Evolutionary conservation across 768 basidiomycete genomes (phyloP).

Genomic region (Pleurotus ostreatus): DNA sequence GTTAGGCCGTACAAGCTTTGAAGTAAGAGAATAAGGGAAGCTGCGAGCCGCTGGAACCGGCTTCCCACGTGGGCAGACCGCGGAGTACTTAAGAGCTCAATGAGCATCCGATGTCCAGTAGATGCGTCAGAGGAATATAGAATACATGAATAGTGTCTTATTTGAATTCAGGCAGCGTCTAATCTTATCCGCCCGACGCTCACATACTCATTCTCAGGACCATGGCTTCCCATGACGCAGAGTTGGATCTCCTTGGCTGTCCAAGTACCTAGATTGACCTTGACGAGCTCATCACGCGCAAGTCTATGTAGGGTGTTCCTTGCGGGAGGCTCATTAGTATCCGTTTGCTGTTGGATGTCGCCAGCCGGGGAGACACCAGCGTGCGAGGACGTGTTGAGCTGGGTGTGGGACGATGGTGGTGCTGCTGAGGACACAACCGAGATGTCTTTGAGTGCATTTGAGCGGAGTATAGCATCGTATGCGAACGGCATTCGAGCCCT

Average conservation of each 20-base stretch:
- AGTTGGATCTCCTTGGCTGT: slow-evolving; percentile 54
- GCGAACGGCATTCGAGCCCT: slow-evolving; percentile 28
- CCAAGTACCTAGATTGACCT: slow-evolving; percentile 51
- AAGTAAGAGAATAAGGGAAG: too few relatives aligned
- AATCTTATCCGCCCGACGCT: slow-evolving; percentile 34
- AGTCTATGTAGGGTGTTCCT: not conserved
- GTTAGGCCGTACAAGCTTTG: too few relatives aligned
- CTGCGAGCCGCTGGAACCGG: too few relatives aligned
- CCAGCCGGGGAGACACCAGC: not conserved
- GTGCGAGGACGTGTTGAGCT: not conserved
- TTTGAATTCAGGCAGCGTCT: not conserved
- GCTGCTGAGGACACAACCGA: not conserved
- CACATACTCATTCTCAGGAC: slow-evolving; percentile 59
- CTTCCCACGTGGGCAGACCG: too few relatives aligned
- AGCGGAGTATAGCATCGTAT: slow-evolving; percentile 30
- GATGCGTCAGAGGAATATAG: too few relatives aligned
- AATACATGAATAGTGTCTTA: too few relatives aligned
- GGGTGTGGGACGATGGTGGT: not conserved
- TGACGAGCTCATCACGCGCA: slow-evolving; percentile 13
- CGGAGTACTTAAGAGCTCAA: too few relatives aligned
- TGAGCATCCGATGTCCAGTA: too few relatives aligned
- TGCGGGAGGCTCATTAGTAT: not conserved
- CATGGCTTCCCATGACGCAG: slow-evolving; percentile 70
- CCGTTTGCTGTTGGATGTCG: not conserved
- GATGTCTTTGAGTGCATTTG: slow-evolving; percentile 10